phyloP scores from a whole-genome alignment of 2,329 filamentous ascomycete species.

The Xylariaceae sp. region DNA sequence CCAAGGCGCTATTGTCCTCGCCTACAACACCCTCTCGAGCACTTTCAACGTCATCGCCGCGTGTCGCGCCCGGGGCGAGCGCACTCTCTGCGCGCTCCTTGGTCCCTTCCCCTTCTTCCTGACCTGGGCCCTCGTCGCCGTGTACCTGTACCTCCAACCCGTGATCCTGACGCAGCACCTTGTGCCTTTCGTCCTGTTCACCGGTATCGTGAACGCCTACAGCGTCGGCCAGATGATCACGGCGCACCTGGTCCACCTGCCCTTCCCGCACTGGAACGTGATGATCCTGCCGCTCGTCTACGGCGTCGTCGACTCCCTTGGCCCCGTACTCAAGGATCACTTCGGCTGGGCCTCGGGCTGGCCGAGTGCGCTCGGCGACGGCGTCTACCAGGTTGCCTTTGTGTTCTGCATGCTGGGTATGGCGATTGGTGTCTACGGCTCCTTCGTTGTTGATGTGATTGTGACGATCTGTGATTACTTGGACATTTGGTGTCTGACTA shows the following conservation, averaged over 20 bases:
- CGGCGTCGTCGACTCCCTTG: conserved; percentile 75
- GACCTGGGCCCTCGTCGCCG: conserved; percentile 69
- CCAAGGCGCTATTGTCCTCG: conserved; percentile 74
- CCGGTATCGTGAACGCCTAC: conserved; percentile 88
- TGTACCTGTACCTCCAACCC: conserved; percentile 81
- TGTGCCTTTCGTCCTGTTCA: conserved; percentile 84
- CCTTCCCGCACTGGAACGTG: conserved; percentile 88
- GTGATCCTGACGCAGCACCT: conserved; percentile 76
- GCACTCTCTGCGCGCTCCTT: conserved; percentile 67
- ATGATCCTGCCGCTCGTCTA: conserved; percentile 70
- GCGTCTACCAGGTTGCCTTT: conserved; percentile 84
- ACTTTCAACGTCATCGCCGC: conserved; percentile 79
- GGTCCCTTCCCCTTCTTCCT: conserved; percentile 77
- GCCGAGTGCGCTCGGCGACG: conserved; percentile 69
- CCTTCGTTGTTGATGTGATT: conserved; percentile 95
- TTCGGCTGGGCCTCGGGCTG: conserved; percentile 62
- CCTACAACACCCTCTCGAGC: conserved; percentile 77
- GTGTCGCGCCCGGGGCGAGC: conserved; percentile 67
- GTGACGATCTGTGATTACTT: conserved; percentile 96
- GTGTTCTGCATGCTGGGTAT: conserved; percentile 83
- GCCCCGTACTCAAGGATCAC: conserved; percentile 57
- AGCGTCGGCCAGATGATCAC: conserved; percentile 94
- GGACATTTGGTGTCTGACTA: conserved; percentile 97
- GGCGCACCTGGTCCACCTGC: conserved; percentile 80
- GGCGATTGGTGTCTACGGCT: conserved; percentile 87